Evolutionary conservation across 768 basidiomycete genomes (phyloP), one percentile per base, ranked within the genome.

Genomic region (Mrakia frigida): DNA sequence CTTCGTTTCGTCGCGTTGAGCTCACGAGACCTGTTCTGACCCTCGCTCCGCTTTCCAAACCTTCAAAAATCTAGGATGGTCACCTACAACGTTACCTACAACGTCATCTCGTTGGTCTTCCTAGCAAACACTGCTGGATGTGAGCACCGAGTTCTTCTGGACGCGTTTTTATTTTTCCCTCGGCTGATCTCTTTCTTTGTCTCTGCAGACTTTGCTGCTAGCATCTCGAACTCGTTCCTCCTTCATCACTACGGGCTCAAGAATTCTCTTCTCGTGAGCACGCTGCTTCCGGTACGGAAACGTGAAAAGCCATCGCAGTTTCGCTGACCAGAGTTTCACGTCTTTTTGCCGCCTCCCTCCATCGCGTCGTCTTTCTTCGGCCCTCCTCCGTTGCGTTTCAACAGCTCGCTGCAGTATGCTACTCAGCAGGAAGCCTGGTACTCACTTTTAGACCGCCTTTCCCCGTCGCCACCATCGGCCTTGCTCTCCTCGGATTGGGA

Each of bases 161-260:
- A 9, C 18, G 52, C 52, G 52, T 31, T 11, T 28, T 33, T 18
- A 25, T 43, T 21, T 25, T 3, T 13, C 23, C 43, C 56, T 28
- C 21, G 0, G 37, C 65, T 68, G 37, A 18, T 5, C 37, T 37
- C 31, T 35, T 35, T 13, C 37, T 61, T 28, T 25, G 5, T 25
- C n/a, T 3, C n/a, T 9, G 35, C 60, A 70, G 63, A 41, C 50
- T 79, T 78, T 60, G 14, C 76, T 52, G 74, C 75, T 0, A 73
- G 59, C 10, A 39, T 80, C 23, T 73, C 75, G 18, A 69, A 74
- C 25, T 67, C 75, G 0, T 79, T 79, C 75, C n/a, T 80, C 35
- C 69, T 77, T 9, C 80, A 80, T 70, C 80, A 79, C 71, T 75
- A 73, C n/a, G 80, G 80, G 1, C 43, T 80, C 18, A 75, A 74